Evolutionary conservation across 352 stramenopile genomes (phyloP), one percentile per base, ranked within the genome.

Genomic region (Phytophthora vignae): DNA sequence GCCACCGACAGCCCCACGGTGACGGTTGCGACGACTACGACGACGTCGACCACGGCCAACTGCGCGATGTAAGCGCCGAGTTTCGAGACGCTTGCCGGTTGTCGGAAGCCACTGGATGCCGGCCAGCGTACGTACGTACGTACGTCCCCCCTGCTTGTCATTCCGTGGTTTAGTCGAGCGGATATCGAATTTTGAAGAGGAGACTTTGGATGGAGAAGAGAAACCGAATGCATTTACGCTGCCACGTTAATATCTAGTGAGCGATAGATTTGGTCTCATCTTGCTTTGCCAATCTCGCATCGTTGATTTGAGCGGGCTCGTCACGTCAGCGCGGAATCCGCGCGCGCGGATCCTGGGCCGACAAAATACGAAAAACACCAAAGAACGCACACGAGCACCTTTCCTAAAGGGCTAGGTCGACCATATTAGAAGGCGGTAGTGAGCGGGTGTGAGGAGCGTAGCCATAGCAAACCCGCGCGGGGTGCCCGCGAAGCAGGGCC

Each of bases 11-110:
- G 22, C n/a, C 63, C 73, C 8, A n/a, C 68, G n/a, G 63, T 69
- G 15, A 79, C 72, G 3, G 59, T 59, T 7, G 65, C 67, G 53
- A 73, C 72, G 15, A 64, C 67, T 2, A 71, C 66, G n/a, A 66
- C 64, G n/a, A 71, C 71, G 14, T 75, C 60, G n/a, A 50, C 58
- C 36, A 42, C 66, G 1, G 59, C 67, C 17, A 74, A 74, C 50
- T 71, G 60, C 66, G 55, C 61, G 21, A 63, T 76, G 69, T 76
- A 76, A 69, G 11, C 48, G 33, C 55, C 46, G 6, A n/a, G 4
- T 8, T 22, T 27, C 7, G 6, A 27, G 17, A 11, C 46, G 7
- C n/a, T 14, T 9, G 46, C 9, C 46, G 17, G 17, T 59, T 38
- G 36, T 21, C 33, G 53, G 46, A 46, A 29, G 22, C 31, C 14